A percentile compares a stretch with the other conserved stretches of the same genome.
These are phyloP conservation scores for Didymella pomorum DNA, from an alignment of 2,329 filamentous ascomycete species.

Conservation along the genomic window DNA sequence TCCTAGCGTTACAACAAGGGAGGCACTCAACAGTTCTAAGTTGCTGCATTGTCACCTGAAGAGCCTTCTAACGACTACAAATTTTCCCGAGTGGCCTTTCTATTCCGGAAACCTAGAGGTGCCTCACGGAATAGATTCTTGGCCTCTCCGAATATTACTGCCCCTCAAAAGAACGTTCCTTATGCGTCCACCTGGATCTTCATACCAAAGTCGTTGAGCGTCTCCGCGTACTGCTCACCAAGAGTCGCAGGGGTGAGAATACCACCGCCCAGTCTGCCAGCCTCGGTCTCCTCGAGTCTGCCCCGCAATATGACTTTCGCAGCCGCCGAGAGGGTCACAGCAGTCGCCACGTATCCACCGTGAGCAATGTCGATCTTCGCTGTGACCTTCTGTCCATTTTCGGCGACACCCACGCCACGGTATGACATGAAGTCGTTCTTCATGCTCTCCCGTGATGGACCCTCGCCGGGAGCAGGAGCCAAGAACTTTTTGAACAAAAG, in stretches of 20 bases:
- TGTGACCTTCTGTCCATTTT: conserved; percentile 62
- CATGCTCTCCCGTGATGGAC: conserved; percentile 58
- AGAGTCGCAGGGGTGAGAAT: conserved; percentile 76
- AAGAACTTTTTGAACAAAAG: conserved; percentile 43
- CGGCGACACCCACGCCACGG: conserved; percentile 68
- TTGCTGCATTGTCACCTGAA: too few species aligned
- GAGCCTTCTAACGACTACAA: too few species aligned
- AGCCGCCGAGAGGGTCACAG: conserved; percentile 68
- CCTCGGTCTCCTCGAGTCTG: conserved; percentile 56
- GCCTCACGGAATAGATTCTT: too few species aligned
- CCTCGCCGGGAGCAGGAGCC: conserved; percentile 40
- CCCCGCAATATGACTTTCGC: conserved; percentile 72
- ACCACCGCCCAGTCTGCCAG: conserved; percentile 67
- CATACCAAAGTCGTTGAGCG: conserved; percentile 68
- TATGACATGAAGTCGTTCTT: conserved; percentile 70
- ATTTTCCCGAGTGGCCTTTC: too few species aligned
- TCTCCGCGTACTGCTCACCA: conserved; percentile 71
- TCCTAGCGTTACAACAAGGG: too few species aligned
- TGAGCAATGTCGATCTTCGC: conserved; percentile 66
- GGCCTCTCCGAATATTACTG: too few species aligned
- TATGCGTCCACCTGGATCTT: conserved; percentile 54
- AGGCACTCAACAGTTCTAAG: too few species aligned
- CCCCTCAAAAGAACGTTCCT: too few species aligned
- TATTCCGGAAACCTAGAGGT: too few species aligned
- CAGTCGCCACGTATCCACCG: conserved; percentile 73